A percentile compares a stretch with the other conserved stretches of the same genome.
Conservation (phyloP, 2,329 filamentous ascomycete genomes). For the Alternaria ethzedia region DNA sequence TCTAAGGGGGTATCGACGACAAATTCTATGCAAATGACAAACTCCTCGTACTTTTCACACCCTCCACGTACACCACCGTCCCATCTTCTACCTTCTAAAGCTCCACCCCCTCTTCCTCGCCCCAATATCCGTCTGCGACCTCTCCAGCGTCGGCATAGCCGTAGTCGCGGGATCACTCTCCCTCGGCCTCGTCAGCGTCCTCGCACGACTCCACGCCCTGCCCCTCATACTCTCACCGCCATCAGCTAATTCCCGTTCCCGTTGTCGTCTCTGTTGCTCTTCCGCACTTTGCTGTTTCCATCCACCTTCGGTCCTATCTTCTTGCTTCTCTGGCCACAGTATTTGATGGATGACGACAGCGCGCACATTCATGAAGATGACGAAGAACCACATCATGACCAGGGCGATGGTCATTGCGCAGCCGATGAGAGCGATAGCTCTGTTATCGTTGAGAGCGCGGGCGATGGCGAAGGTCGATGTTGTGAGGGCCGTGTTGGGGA, state of each 20-base stretch:
- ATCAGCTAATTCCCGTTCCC: constrained; percentile 20
- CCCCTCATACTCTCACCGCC: constrained; percentile 25
- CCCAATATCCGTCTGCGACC: constrained; percentile 18
- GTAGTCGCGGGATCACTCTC: background rate
- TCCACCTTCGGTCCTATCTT: constrained; percentile 67
- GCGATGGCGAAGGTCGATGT: constrained; percentile 77
- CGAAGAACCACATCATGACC: constrained; percentile 70
- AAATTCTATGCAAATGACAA: background rate
- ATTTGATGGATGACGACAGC: constrained; percentile 71
- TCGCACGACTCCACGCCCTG: constrained; percentile 28
- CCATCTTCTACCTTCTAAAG: constrained; percentile 18
- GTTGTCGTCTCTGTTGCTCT: constrained; percentile 31
- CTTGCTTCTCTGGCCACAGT: constrained; percentile 77
- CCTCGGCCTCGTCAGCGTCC: constrained; percentile 26
- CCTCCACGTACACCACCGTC: too few relatives aligned
- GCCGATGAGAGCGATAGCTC: constrained; percentile 69
- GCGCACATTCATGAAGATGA: constrained; percentile 73
- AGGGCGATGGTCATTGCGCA: constrained; percentile 71
- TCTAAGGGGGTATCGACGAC: background rate
- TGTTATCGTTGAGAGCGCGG: constrained; percentile 54
- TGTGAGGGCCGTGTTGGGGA: constrained; percentile 77
- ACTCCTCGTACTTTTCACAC: background rate
- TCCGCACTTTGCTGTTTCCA: constrained; percentile 52
- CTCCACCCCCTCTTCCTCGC: constrained; percentile 22
- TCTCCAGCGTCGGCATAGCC: constrained; percentile 3